A percentile compares a stretch with the other conserved stretches of the same genome.
These are phyloP conservation scores for Pyrus hybrid DNA, from an alignment of 331 rosid species.

Conservation along the genomic window DNA sequence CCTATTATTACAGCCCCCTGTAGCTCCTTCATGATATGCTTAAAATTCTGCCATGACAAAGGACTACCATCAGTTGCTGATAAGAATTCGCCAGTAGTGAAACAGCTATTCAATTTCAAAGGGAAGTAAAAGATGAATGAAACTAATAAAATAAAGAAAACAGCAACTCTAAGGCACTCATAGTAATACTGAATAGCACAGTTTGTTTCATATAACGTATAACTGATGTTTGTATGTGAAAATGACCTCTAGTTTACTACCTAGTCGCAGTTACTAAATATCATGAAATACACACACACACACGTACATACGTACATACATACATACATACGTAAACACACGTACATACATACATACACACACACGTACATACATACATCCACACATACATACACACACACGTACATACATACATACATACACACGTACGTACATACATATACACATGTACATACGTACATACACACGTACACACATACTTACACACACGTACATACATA, in stretches of 20 bases:
- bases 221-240: background rate
- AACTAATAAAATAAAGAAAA: background rate
- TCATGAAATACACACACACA: background rate
- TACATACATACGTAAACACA: too few species aligned
- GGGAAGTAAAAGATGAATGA: background rate
- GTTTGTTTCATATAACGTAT: background rate
- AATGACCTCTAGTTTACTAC: background rate
- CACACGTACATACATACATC: too few species aligned
- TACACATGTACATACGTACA: too few species aligned
- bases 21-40: slow-evolving; percentile 94
- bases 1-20: slow-evolving; percentile 94
- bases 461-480: too few species aligned
- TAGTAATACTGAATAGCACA: background rate
- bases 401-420: too few species aligned
- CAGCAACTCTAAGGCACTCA: background rate
- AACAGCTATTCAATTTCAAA: background rate
- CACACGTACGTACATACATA: too few species aligned
- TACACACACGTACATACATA: too few species aligned
- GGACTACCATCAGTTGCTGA: background rate
- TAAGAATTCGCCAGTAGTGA: background rate
- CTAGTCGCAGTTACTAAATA: background rate
- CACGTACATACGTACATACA: too few species aligned
- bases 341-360: too few species aligned
- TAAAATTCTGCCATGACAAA: slow-evolving; percentile 60
- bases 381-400: too few species aligned